Conservation (phyloP, 805 yeast species). For the Ogataea allantospora region DNA sequence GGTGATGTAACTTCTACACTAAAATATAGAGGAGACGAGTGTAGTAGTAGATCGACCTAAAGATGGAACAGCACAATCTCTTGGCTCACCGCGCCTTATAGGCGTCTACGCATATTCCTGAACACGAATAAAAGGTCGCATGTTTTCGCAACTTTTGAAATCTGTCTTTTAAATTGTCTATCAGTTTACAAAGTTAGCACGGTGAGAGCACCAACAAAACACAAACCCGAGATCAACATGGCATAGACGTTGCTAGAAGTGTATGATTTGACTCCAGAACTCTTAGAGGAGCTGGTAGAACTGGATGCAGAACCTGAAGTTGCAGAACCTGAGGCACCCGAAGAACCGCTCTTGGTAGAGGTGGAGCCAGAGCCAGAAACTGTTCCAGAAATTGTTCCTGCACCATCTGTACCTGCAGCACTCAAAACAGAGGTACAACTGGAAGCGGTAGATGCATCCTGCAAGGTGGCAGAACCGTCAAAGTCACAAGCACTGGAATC, state of each 20-base stretch:
- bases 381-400: constrained; percentile 47
- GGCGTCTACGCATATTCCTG: too few species aligned
- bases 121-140: background rate
- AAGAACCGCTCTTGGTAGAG: constrained; percentile 20
- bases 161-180: constrained; percentile 1
- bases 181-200: constrained; percentile 22
- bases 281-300: constrained; percentile 10
- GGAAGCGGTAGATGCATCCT: constrained; percentile 46
- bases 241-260: constrained; percentile 4
- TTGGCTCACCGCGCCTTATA: too few species aligned
- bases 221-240: constrained; percentile 11
- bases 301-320: constrained; percentile 17
- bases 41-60: too few species aligned
- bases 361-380: constrained; percentile 29
- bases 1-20: constrained; percentile 1
- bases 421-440: constrained; percentile 55
- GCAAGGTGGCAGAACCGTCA: constrained; percentile 62
- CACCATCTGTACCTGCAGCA: constrained; percentile 70
- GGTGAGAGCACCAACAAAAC: constrained; percentile 23
- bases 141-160: background rate
- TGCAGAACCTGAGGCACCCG: constrained; percentile 22
- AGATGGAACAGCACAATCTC: too few species aligned
- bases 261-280: constrained; percentile 11
- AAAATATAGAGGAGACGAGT: background rate
- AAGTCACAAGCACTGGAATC: constrained; percentile 60